Conservation (phyloP, 306 rosid genomes). For the Nissolia schottii region DNA sequence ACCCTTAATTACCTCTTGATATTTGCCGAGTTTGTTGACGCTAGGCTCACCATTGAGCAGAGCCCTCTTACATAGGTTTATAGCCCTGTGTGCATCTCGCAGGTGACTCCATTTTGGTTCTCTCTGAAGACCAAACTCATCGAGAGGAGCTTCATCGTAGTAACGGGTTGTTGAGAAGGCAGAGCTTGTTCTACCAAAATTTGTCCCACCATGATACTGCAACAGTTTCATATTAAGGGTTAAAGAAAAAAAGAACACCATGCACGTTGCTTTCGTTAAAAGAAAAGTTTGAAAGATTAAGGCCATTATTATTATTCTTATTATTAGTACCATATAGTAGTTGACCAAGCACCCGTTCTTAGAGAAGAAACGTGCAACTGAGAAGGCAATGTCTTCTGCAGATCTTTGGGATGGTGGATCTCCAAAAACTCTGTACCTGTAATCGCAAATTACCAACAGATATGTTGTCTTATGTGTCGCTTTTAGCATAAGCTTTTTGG, state of each 20-base stretch:
- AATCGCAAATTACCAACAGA: slow-evolving; percentile 19
- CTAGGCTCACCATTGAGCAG: slow-evolving; percentile 35
- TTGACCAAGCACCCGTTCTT: slow-evolving; percentile 71
- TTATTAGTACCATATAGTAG: slow-evolving; percentile 99
- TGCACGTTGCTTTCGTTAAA: neutral
- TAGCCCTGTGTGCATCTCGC: slow-evolving; percentile 69
- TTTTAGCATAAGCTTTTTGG: too few relatives aligned
- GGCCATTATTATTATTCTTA: too few relatives aligned
- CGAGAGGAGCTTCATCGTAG: slow-evolving; percentile 97
- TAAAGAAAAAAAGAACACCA: slow-evolving; percentile 8
- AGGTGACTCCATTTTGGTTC: slow-evolving; percentile 95
- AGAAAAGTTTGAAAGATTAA: neutral
- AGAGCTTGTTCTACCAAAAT: slow-evolving; percentile 84
- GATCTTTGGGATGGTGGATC: slow-evolving; percentile 93
- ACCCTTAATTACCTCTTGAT: slow-evolving; percentile 61
- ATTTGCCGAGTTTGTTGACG: slow-evolving; percentile 22
- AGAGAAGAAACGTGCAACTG: slow-evolving; percentile 83
- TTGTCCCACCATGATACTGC: slow-evolving; percentile 97
- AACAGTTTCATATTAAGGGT: slow-evolving; percentile 20
- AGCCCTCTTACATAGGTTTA: slow-evolving; percentile 61
- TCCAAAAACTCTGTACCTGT: slow-evolving; percentile 82
- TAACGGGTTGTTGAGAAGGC: slow-evolving; percentile 76
- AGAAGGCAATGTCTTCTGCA: slow-evolving; percentile 88
- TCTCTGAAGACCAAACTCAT: slow-evolving; percentile 74
- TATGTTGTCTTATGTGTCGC: too few relatives aligned